A percentile compares a stretch with the other conserved stretches of the same genome.
phyloP scores from a whole-genome alignment of 2,329 filamentous ascomycete species.

The Fusarium nurragi region DNA sequence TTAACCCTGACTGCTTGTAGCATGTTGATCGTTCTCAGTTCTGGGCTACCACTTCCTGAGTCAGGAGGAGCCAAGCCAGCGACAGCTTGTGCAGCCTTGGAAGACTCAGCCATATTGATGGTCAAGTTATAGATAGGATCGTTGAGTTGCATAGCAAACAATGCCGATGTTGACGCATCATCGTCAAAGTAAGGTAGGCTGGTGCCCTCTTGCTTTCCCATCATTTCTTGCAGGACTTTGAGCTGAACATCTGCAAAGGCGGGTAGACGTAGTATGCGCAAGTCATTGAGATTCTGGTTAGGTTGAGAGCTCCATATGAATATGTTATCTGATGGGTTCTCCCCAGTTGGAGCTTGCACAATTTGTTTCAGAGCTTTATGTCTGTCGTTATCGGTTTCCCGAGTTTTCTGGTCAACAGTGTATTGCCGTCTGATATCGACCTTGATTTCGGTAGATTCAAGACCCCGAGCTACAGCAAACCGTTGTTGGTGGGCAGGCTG shows the following conservation, averaged over 20 bases:
- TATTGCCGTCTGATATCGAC: background rate
- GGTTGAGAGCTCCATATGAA: background rate
- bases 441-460: background rate
- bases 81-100: fast-evolving
- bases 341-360: background rate
- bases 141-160: constrained; percentile 9
- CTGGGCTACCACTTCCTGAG: background rate
- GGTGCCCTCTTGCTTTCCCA: background rate
- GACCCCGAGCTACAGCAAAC: background rate
- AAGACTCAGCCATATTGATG: background rate
- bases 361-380: background rate
- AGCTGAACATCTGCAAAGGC: background rate
- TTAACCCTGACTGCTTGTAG: background rate
- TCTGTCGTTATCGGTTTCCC: background rate
- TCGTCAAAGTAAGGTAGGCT: background rate
- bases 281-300: background rate
- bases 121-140: constrained; percentile 5
- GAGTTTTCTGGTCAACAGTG: background rate
- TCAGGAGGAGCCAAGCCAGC: background rate
- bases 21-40: background rate
- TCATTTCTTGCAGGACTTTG: background rate
- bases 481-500: background rate
- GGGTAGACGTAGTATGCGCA: background rate
- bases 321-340: background rate
- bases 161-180: background rate